Percentiles rank a stretch among this genome's conserved stretches.
These are phyloP conservation scores for Nyctanthes arbortristis DNA, from an alignment of 257 asterid species.

Conservation along the genomic window DNA sequence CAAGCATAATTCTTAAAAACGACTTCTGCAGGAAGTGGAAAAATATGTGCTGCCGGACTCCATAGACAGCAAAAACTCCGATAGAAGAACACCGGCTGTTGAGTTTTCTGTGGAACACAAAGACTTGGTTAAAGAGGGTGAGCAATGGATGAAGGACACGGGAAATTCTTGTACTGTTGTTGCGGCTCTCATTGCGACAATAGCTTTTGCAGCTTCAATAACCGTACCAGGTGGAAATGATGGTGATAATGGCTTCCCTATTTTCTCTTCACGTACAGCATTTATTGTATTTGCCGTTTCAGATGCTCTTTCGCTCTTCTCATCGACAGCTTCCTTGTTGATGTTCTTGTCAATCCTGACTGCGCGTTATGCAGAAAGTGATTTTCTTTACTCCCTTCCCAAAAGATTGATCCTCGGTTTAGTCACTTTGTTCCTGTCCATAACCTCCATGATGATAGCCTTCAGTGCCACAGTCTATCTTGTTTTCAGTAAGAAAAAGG, in stretches of 20 bases:
- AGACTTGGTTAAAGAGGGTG: conserved; percentile 34
- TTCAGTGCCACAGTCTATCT: conserved; percentile 37
- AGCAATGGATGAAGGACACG: conserved; percentile 45
- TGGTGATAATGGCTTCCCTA: conserved; percentile 29
- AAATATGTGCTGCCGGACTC: conserved; percentile 31
- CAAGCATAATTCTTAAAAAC: neutral
- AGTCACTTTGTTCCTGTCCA: conserved; percentile 29
- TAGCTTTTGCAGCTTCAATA: conserved; percentile 46
- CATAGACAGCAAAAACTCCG: conserved; percentile 25
- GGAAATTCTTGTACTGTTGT: conserved; percentile 40
- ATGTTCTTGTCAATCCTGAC: conserved; percentile 43
- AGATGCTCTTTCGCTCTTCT: conserved; percentile 39
- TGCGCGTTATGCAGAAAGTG: conserved; percentile 37
- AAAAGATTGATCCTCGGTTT: conserved; percentile 35
- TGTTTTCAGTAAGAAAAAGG: conserved; percentile 29
- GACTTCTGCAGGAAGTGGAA: conserved; percentile 38
- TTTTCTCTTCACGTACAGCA: conserved; percentile 10
- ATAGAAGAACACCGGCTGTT: conserved; percentile 32
- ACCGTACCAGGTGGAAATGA: conserved; percentile 40
- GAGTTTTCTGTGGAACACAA: conserved; percentile 33
- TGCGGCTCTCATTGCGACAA: conserved; percentile 39
- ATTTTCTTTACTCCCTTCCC: conserved; percentile 35
- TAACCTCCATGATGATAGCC: conserved; percentile 40
- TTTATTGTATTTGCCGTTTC: conserved; percentile 31
- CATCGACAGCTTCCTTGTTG: conserved; percentile 36